phyloP scores from a whole-genome alignment of 129 eudicot genomes.

The Flaveria trinervia region DNA sequence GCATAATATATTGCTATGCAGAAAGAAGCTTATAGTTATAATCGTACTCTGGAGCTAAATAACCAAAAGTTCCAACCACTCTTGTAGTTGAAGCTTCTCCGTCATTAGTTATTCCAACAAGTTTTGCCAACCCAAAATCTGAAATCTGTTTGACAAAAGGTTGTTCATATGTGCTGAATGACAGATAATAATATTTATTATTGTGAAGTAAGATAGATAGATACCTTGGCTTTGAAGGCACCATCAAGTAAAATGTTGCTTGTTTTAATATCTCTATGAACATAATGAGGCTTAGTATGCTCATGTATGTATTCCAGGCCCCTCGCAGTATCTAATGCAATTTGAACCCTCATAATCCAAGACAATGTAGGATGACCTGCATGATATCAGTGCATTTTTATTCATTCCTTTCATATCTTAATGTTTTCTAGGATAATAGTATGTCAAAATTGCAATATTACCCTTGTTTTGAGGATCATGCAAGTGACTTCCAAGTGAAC shows the following conservation, averaged over 20 bases:
- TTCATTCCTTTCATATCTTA: slow-evolving; percentile 3
- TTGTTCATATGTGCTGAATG: slow-evolving; percentile 19
- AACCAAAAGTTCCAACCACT: slow-evolving; percentile 97
- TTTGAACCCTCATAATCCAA: slow-evolving; percentile 93
- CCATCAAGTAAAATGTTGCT: slow-evolving; percentile 92
- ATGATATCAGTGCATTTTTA: slow-evolving; percentile 4
- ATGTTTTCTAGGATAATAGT: background rate
- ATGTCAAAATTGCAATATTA: slow-evolving; percentile 25
- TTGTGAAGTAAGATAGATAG: background rate
- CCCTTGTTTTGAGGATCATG: slow-evolving; percentile 95
- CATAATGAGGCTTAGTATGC: slow-evolving; percentile 96
- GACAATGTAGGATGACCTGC: slow-evolving; percentile 88
- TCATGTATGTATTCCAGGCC: slow-evolving; percentile 97
- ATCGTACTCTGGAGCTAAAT: slow-evolving; percentile 97
- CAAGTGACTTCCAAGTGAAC: slow-evolving; percentile 80
- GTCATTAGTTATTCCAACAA: slow-evolving; percentile 70
- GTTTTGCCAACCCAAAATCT: slow-evolving; percentile 94
- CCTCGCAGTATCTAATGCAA: slow-evolving; percentile 92
- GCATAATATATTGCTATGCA: background rate
- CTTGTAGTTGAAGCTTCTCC: slow-evolving; percentile 82
- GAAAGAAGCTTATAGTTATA: background rate
- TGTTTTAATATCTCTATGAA: slow-evolving; percentile 90
- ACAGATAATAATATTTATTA: background rate
- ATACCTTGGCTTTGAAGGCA: slow-evolving; percentile 89
- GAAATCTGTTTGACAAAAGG: slow-evolving; percentile 58